Base-by-base conservation (phyloP, 495 filamentous ascomycete genomes). In the Podospora tetraspora region DNA sequence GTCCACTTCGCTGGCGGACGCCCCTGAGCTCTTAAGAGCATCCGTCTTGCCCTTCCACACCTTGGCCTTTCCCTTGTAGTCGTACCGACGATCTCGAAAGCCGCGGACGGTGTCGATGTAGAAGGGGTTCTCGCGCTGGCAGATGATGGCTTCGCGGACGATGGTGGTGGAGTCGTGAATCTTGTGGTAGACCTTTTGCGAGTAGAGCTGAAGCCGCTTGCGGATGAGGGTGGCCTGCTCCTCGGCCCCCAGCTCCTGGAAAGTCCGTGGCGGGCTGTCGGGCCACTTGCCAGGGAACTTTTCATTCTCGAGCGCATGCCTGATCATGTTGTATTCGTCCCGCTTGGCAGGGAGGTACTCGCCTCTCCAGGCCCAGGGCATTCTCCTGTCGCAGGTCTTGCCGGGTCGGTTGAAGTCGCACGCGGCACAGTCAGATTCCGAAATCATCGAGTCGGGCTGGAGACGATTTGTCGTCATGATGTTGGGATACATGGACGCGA, bases 401-500 rank as follows among this genome's bases (percentile, higher is more conserved):
- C 96, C 96, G 0, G 95, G 95, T 43, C 95, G 84, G 70, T 99
- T 99, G 84, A 99, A 99, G 73, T 99, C 95, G 77, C 95, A 99
- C 9, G 96, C 93, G 0, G 95, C 95, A 74, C 95, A 99, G 70
- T 95, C 90, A 3, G 96, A 94, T 75, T 99, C 95, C 59, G 93
- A 80, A 56, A 98, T 97, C 92, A 99, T 95, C 5, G 96, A 98
- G 76, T 99, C 95, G 1, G 95, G 95, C 66, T 99, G 95, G 32
- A 99, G 79, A 73, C 95, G 92, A 74, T 99, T 99, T 11, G 96
- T 99, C 4, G 95, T 98, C 96, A 99, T 99, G 79, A 99, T 99
- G 76, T 99, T 99, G 21, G 95, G 95, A 77, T 99, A 99, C 95
- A 99, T 99, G 63, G 95, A 97, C 19, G 95, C 95, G 60, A 99